Percentiles rank a stretch among this genome's conserved stretches.
These are phyloP conservation scores for Eucalyptus camaldulensis DNA, from an alignment of 345 rosid species.

Conservation along the genomic window DNA sequence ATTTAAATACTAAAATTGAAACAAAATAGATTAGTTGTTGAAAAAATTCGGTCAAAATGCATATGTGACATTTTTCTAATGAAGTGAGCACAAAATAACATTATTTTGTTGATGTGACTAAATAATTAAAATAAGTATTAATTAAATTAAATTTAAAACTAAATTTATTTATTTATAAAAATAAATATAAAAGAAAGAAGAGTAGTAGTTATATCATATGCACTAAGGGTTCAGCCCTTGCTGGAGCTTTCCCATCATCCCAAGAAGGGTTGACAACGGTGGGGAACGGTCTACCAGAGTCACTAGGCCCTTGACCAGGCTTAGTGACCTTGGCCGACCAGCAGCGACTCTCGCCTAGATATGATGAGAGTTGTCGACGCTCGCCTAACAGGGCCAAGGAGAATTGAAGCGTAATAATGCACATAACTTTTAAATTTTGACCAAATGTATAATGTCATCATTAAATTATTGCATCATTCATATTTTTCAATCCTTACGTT, in stretches of 20 bases:
- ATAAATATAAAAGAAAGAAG: too few relatives aligned
- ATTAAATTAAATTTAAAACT: too few relatives aligned
- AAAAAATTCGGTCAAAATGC: fast-evolving
- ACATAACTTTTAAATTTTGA: too few relatives aligned
- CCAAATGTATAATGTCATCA: too few relatives aligned
- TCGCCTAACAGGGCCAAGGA: fast-evolving
- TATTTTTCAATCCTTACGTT: fast-evolving
- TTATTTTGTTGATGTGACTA: too few relatives aligned
- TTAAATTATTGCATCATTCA: fast-evolving
- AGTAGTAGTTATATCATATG: fast-evolving
- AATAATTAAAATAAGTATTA: too few relatives aligned
- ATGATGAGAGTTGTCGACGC: fast-evolving
- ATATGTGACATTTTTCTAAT: too few relatives aligned
- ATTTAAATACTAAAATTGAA: fast-evolving
- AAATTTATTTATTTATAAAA: too few relatives aligned
- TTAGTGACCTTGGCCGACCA: fast-evolving
- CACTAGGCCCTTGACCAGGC: fast-evolving
- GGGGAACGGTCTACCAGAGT: fast-evolving
- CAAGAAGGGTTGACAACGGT: fast-evolving
- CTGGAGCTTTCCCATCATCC: fast-evolving
- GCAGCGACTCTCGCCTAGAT: fast-evolving
- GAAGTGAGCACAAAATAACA: fast-evolving
- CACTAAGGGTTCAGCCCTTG: fast-evolving
- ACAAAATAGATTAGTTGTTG: fast-evolving
- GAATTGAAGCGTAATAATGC: too few relatives aligned